Evolutionary conservation across 83 land plant genomes (phyloP).

Genomic region (Picea mariana): DNA sequence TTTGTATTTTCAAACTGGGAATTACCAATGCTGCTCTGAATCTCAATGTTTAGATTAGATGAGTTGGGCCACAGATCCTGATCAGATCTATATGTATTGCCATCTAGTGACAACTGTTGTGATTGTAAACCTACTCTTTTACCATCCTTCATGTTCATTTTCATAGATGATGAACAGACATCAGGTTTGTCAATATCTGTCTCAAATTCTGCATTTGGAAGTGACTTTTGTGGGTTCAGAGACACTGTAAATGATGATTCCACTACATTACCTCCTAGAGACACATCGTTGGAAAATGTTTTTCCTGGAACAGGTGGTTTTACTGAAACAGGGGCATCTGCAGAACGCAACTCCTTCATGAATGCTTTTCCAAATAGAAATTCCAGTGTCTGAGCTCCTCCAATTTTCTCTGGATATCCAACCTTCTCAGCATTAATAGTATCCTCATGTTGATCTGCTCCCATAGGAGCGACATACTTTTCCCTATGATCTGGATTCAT

Average conservation of each 20-base stretch:
- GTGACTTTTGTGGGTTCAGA: background rate
- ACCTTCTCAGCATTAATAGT: slow-evolving; percentile 15
- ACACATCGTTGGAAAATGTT: background rate
- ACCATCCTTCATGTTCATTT: background rate
- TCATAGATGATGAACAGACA: background rate
- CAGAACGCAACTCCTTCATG: slow-evolving; percentile 71
- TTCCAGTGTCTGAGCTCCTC: slow-evolving; percentile 48
- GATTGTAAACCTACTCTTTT: background rate
- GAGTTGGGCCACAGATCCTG: too few relatives aligned
- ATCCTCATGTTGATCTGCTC: slow-evolving; percentile 15
- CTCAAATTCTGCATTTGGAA: slow-evolving; percentile 4
- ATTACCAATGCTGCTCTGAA: too few relatives aligned
- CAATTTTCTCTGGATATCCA: slow-evolving; percentile 21
- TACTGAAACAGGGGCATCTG: slow-evolving; percentile 57
- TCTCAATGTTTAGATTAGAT: too few relatives aligned
- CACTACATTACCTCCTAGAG: slow-evolving; percentile 9
- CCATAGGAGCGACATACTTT: background rate
- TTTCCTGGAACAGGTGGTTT: background rate
- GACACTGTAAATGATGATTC: background rate
- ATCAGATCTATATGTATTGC: too few relatives aligned
- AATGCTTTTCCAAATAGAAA: slow-evolving; percentile 69
- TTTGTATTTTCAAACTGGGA: too few relatives aligned
- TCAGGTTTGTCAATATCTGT: background rate
- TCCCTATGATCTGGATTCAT: background rate
- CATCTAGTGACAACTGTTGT: slow-evolving; percentile 5